Base-by-base conservation (phyloP, 768 basidiomycete genomes). In the Amanita rimosa region DNA sequence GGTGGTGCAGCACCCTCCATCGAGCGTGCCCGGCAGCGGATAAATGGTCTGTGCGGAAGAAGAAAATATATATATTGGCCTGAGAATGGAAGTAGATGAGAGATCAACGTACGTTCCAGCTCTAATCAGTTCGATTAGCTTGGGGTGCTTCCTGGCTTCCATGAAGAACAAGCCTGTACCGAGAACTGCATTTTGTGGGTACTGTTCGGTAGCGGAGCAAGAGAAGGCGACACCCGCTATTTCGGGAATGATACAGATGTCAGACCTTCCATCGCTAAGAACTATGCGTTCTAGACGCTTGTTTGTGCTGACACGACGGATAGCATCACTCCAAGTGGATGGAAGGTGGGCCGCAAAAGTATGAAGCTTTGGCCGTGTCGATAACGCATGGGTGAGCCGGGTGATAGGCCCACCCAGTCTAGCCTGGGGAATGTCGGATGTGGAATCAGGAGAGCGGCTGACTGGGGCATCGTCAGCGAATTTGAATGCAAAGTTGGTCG, bases 131-230 rank as follows among this genome's bases (percentile, higher is more conserved):
- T 77, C 78, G 38, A 61, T 66, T 45, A 83, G 62, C 35, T 75
- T 62, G 14, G 67, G 45, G 43, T 81, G 72, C 53, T 71, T 71
- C 62, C 64, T 71, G 0, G 80, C 76, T 58, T 77, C 74, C 51
- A 66, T 71, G 57, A 83, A 67, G 61, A 78, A 84, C 55, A 82
- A 61, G 14, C 76, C 74, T 0, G 74, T 74, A 13, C 70, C 67
- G 35, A 71, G 55, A 16, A 74, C 62, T 14, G 71, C 70, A 17
- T n/a, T 13, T 21, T 44, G 44, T 5, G 33, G 36, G 6, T 44
- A 45, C 3, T 47, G 48, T 16, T 48, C 40, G 22, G 31, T 6
- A 16, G 39, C 50, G 36, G 44, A 24, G 27, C 24, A 2, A 26
- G 41, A 29, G 36, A 38, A 44, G 3, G 11, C 22, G 10, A 24